Base-by-base conservation (phyloP, 2,329 filamentous ascomycete genomes). In the Juglanconis oblonga region DNA sequence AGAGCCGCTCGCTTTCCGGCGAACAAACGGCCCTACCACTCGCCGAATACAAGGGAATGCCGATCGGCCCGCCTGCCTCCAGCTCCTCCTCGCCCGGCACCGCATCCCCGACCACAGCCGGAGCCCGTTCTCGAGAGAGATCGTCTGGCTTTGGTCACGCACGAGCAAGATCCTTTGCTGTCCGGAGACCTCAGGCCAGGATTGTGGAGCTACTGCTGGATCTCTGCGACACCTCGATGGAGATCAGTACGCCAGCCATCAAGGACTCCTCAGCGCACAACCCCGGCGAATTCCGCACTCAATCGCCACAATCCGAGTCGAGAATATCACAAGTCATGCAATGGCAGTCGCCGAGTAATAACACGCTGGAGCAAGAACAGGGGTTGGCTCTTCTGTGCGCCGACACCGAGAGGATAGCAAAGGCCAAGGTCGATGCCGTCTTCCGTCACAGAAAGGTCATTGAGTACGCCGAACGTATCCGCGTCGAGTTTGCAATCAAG, bases 201-300 rank as follows among this genome's bases (percentile, higher is more conserved):
- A 97, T 99, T 62, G 93, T 99, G 11, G 96, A 99, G 74, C 81
- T 99, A 42, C 83, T 99, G 31, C 85, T 99, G 53, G 95, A 99
- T 74, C 83, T 99, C 17, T 98, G 95, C 71, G 95, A 99, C 72
- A 99, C 95, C 1, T 89, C 95, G 4, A 83, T 97, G 51, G 96
- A 99, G 73, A 94, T 99, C 69, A 98, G 89, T 75, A 93, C 91
- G 4, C 94, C 95, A 5, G 89, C 93, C 5, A 90, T 99, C 75
- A 98, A 97, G 70, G 94, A 98, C 66, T 82, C 86, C 3, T 84
- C 87, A 8, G 81, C 85, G 2, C 85, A 88, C 65, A 73, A 81
- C 51, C 81, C 84, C 7, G 88, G 90, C 52, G 92, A 97, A 64
- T 87, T 98, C 64, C 87, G 94, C 51, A 97, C 94, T 0, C 90